Base-by-base conservation (phyloP, 202 grass and related monocot genomes). In the Saccharum hybrid region DNA sequence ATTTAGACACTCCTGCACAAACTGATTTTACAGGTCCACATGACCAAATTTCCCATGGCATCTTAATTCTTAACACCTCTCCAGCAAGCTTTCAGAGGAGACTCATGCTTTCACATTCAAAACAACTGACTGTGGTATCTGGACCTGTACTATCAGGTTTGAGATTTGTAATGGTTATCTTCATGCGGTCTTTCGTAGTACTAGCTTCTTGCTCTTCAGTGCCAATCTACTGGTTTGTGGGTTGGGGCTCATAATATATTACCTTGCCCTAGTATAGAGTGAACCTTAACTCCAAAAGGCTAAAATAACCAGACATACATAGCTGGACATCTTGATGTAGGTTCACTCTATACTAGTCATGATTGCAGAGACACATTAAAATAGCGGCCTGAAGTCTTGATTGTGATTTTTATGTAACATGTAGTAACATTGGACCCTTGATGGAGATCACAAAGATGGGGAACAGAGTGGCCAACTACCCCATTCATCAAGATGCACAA, bases 401-500 rank as follows among this genome's bases (percentile, higher is more conserved):
- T 81, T 71, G 18, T 34, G 30, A 69, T 80, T 51, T 59, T 80
- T 4, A 82, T 82, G 68, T 85, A 68, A 85, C 71, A 66, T 85
- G 51, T 74, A 92, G 91, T 83, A 96, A 90, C 60, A 74, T 96
- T 91, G 93, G 89, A 22, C 76, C 63, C 18, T 86, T 99, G 76
- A 72, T 87, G 67, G 96, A 92, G 73, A 86, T 96, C 76, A 92
- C 76, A 38, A 99, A 99, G 88, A 87, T 66, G 69, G 88, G 91
- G 22, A 96, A 66, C 68, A 92, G 89, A 88, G 86, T 39, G 54
- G 80, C 74, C 81, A 75, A 75, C 62, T 88, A 96, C 62, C 91
- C 87, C 80, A 67, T 83, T 67, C 93, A 96, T 80, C 96, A 96
- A 90, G 89, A 99, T 56, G 66, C 88, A 66, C 93, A 95, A 70